These are phyloP conservation scores for Aspergillus chevalieri DNA, from an alignment of 2,329 filamentous ascomycete species.

Conservation along the genomic window DNA sequence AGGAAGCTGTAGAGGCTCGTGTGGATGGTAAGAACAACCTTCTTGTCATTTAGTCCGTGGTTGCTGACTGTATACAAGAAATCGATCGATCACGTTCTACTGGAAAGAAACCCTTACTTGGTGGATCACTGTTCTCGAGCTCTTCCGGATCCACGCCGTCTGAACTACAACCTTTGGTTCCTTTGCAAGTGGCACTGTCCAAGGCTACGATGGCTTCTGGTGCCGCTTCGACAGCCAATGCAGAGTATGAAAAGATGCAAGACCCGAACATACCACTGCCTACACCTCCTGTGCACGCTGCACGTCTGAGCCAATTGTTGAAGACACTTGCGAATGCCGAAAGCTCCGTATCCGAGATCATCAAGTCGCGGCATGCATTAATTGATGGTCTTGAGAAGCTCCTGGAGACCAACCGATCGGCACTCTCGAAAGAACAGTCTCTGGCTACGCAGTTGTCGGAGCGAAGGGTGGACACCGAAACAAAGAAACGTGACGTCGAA, in stretches of 20 bases:
- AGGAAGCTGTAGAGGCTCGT: conserved; percentile 71
- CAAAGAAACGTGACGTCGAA: conserved; percentile 82
- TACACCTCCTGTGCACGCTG: conserved; percentile 83
- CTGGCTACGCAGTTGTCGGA: conserved; percentile 58
- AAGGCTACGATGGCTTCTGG: conserved; percentile 67
- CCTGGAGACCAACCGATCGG: conserved; percentile 64
- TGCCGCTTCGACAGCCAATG: conserved; percentile 63
- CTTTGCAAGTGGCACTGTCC: conserved; percentile 64
- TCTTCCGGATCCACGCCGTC: conserved; percentile 57
- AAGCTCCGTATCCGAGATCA: conserved; percentile 78
- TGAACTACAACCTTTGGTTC: conserved; percentile 70
- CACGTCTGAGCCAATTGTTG: conserved; percentile 79
- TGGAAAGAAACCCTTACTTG: conserved; percentile 52
- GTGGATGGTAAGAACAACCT: conserved; percentile 62
- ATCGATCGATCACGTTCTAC: conserved; percentile 51
- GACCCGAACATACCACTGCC: conserved; percentile 64
- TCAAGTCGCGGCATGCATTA: conserved; percentile 74
- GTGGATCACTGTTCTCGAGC: conserved; percentile 65
- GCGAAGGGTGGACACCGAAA: conserved; percentile 68
- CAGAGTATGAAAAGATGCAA: conserved; percentile 78
- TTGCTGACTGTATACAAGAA: conserved; percentile 33
- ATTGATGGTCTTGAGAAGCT: conserved; percentile 78
- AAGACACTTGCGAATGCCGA: conserved; percentile 85
- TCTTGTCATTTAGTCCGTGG: not conserved
- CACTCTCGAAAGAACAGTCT: conserved; percentile 63